Evolutionary conservation across 2,329 filamentous ascomycete species (phyloP), one percentile per base, ranked within the genome.

Genomic region (Verticillium albo-atrum): DNA sequence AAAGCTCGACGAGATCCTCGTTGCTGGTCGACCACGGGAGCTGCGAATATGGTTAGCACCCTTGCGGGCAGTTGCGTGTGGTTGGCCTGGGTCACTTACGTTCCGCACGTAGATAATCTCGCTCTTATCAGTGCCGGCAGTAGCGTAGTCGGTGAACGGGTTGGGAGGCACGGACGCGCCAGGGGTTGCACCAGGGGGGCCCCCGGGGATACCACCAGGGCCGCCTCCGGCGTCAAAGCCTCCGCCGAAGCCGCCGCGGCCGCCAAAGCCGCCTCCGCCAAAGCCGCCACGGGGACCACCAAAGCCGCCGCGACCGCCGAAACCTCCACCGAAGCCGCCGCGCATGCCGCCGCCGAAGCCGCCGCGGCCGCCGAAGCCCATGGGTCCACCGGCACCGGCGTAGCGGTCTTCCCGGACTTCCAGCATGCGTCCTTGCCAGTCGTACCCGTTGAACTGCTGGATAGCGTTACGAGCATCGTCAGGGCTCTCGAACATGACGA

Each of bases 1-100:
- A 99, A 23, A 99, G 84, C 73, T 99, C 95, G 60, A 98, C 87
- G 27, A 99, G 81, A 74, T 99, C 95, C 64, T 99, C 95, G 71
- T 99, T 98, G 80, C 93, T 97, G 17, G 95, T 99, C 28, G 95
- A 98, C 95, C 95, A 99, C 14, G 95, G 95, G 64, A 99, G 86
- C 93, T 97, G 68, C 50, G 54, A 55, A 35, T 17, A 69, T 63
- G 69, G 57, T 70, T 59, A 71, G 63, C 20, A 54, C 34, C 37
- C 4, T 34, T n/a, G 42, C 7, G 10, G 42, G 9, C 9, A 50
- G 42, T 23, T 50, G 42, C 1, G 20, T 1, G 42, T 42, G 17
- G 20, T 27, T 15, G 7, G n/a, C n/a, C 32, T 10, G 26, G 51
- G 25, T 14, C 17, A 83, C 92, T 88, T 79, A 97, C 92, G 73